Percentiles rank a stretch among this genome's conserved stretches.
Evolutionary conservation across 2,329 filamentous ascomycete species (phyloP).

Genomic region (Penicillium freii): DNA sequence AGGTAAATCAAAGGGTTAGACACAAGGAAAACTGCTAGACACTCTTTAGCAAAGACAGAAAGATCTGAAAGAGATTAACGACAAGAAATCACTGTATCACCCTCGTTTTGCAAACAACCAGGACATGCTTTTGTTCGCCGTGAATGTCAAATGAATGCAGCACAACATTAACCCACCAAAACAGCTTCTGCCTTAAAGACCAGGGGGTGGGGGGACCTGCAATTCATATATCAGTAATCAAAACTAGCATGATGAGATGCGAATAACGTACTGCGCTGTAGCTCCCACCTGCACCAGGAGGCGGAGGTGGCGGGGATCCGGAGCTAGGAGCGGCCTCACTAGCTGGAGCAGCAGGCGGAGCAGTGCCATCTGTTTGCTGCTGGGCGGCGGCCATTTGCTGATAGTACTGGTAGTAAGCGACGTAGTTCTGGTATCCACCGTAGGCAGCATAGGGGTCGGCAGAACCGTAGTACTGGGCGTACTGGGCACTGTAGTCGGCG

Average conservation of each 20-base stretch:
- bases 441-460: constrained; percentile 88
- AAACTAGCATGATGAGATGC: not conserved
- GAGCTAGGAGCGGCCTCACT: constrained; percentile 58
- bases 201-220: constrained; percentile 53
- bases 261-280: constrained; percentile 62
- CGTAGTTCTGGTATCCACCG: constrained; percentile 77
- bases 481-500: constrained; percentile 74
- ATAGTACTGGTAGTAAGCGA: constrained; percentile 65
- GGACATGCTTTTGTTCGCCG: constrained; percentile 9
- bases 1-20: constrained; percentile 2
- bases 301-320: constrained; percentile 58
- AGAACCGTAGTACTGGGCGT: constrained; percentile 74
- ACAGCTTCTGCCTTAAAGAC: constrained; percentile 36
- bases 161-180: not conserved
- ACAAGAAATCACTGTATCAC: constrained; percentile 16
- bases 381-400: constrained; percentile 58
- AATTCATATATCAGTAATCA: constrained; percentile 2
- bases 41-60: constrained; percentile 15
- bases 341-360: constrained; percentile 58
- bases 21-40: constrained; percentile 3
- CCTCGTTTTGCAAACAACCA: constrained; percentile 9
- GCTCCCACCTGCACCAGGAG: constrained; percentile 32
- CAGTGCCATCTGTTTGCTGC: constrained; percentile 46
- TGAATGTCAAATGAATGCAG: not conserved
- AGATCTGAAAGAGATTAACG: constrained; percentile 8